phyloP scores from a whole-genome alignment of 1,284 basidiomycete species.

The Ganoderma boninense region DNA sequence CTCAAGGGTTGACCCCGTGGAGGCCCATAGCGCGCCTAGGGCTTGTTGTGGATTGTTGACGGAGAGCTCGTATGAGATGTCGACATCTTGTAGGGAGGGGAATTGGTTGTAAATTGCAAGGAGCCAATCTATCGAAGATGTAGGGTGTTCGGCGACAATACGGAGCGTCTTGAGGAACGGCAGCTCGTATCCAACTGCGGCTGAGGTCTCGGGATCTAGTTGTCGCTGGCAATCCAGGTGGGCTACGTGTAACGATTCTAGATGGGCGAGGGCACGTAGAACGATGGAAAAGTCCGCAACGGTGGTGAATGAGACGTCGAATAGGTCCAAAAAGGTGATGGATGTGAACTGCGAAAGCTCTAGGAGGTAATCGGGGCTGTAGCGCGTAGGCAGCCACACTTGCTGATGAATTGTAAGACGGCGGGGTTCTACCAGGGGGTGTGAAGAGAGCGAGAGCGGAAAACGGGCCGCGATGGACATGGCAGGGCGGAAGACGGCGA shows the following conservation, averaged over 20 bases:
- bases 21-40: constrained; percentile 22
- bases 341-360: constrained; percentile 19
- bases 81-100: constrained; percentile 15
- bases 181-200: constrained; percentile 11
- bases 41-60: constrained; percentile 7
- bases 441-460: constrained; percentile 12
- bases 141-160: constrained; percentile 14
- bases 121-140: constrained; percentile 22
- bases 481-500: constrained; percentile 25
- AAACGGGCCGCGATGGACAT: constrained; percentile 22
- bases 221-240: constrained; percentile 24
- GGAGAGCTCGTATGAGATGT: constrained; percentile 22
- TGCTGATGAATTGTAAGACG: constrained; percentile 22
- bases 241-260: constrained; percentile 14
- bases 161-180: constrained; percentile 19
- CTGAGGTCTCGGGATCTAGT: constrained; percentile 1
- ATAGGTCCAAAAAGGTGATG: constrained; percentile 25
- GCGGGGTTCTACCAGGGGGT: constrained; percentile 11
- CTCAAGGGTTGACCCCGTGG: constrained; percentile 20
- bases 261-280: constrained; percentile 14
- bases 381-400: constrained; percentile 25
- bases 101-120: constrained; percentile 14
- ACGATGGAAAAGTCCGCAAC: constrained; percentile 28
- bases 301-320: constrained; percentile 25
- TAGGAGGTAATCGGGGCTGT: constrained; percentile 22